Evolutionary conservation across 331 rosid species (phyloP).

Genomic region (Cydonia oblonga): DNA sequence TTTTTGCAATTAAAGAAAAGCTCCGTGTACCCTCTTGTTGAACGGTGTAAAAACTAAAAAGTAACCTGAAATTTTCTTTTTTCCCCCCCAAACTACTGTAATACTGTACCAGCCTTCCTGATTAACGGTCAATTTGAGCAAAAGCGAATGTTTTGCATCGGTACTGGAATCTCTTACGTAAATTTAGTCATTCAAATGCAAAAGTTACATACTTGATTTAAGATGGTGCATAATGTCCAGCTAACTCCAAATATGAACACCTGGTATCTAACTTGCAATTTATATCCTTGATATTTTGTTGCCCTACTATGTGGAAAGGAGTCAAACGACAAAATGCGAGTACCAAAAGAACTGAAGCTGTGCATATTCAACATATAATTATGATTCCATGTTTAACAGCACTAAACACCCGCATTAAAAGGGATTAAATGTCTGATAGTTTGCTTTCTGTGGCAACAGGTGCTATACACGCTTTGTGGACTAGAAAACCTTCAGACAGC

Average conservation of each 20-base stretch:
- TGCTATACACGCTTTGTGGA: conserved; percentile 92
- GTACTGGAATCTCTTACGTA: neutral
- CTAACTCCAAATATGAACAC: neutral
- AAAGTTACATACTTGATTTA: neutral
- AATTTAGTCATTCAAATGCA: neutral
- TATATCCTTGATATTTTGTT: neutral
- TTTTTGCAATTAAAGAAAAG: neutral
- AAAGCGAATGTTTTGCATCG: neutral
- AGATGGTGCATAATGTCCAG: neutral
- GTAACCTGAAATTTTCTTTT: neutral
- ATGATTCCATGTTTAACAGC: neutral
- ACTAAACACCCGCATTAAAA: neutral
- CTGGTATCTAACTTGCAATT: neutral
- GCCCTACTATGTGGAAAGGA: neutral
- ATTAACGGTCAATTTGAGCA: neutral
- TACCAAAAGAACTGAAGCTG: neutral
- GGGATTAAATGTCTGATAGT: neutral
- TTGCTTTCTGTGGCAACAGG: conserved; percentile 29
- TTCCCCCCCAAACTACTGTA: neutral
- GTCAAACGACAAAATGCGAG: neutral
- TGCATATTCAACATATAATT: neutral
- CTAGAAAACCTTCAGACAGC: conserved; percentile 85
- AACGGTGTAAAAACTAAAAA: neutral
- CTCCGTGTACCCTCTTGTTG: neutral
- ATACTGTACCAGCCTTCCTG: neutral